Percentiles rank a stretch among this genome's conserved stretches.
These are phyloP conservation scores for Debaryomyces prosopidis DNA, from an alignment of 805 yeast genomes.

Conservation along the genomic window DNA sequence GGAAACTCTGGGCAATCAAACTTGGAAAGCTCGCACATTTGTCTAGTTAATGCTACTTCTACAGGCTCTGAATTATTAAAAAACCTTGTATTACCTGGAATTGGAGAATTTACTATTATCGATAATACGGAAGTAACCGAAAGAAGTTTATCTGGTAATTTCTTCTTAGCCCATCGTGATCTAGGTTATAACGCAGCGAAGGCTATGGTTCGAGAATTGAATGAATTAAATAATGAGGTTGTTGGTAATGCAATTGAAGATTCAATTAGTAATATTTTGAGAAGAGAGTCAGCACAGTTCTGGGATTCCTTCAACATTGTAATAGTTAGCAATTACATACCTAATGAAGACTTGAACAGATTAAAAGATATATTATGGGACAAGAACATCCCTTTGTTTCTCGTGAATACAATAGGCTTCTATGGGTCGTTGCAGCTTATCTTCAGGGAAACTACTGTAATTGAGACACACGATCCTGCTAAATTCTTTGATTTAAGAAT, in stretches of 20 bases:
- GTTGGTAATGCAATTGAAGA: slow-evolving; percentile 28
- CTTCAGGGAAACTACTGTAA: slow-evolving; percentile 58
- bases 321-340: slow-evolving; percentile 34
- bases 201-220: slow-evolving; percentile 40
- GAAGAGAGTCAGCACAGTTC: slow-evolving; percentile 12
- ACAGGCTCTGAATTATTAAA: slow-evolving; percentile 71
- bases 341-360: slow-evolving; percentile 14
- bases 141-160: slow-evolving; percentile 56
- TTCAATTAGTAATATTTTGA: slow-evolving; percentile 12
- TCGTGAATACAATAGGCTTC: slow-evolving; percentile 57
- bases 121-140: slow-evolving; percentile 43
- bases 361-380: slow-evolving; percentile 43
- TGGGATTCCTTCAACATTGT: slow-evolving; percentile 59
- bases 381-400: slow-evolving; percentile 53
- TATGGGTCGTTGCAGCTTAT: slow-evolving; percentile 60
- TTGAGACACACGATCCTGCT: slow-evolving; percentile 73
- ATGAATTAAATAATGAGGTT: slow-evolving; percentile 64
- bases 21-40: slow-evolving; percentile 57
- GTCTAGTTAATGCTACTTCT: slow-evolving; percentile 58
- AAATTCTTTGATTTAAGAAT: slow-evolving; percentile 65
- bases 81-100: slow-evolving; percentile 73
- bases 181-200: slow-evolving; percentile 43
- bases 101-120: slow-evolving; percentile 64
- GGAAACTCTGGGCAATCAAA: slow-evolving; percentile 69
- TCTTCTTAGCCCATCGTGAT: slow-evolving; percentile 53